These are phyloP conservation scores for Zymoseptoria tritici DNA, from an alignment of 2,329 filamentous ascomycete species.

Conservation along the genomic window DNA sequence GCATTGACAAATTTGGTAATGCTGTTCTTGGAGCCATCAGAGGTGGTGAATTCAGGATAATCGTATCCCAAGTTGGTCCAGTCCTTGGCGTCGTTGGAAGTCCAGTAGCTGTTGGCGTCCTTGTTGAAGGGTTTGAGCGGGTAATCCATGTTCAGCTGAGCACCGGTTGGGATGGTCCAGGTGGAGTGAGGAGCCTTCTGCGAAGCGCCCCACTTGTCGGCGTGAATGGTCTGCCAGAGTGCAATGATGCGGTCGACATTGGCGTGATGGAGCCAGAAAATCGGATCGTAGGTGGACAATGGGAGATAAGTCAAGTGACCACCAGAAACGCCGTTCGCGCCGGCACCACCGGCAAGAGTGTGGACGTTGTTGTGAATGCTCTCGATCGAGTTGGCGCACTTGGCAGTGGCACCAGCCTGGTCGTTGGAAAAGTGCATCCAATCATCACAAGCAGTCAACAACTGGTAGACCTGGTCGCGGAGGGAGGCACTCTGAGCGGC, in stretches of 20 bases:
- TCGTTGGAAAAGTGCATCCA: slow-evolving; percentile 23
- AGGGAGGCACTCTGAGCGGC: slow-evolving; percentile 12
- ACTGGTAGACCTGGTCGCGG: slow-evolving; percentile 24
- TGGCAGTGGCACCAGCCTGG: slow-evolving; percentile 15
- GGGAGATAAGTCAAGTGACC: slow-evolving; percentile 67
- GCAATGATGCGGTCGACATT: slow-evolving; percentile 69
- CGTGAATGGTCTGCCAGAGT: slow-evolving; percentile 71
- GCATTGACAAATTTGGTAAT: slow-evolving; percentile 43
- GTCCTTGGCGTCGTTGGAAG: slow-evolving; percentile 58
- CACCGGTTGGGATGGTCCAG: slow-evolving; percentile 51
- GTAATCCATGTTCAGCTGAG: slow-evolving; percentile 29
- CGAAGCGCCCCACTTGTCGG: slow-evolving; percentile 57
- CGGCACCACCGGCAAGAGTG: slow-evolving; percentile 17
- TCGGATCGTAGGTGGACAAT: slow-evolving; percentile 66
- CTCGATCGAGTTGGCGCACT: slow-evolving; percentile 23
- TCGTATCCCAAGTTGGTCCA: slow-evolving; percentile 61
- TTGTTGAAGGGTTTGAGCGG: slow-evolving; percentile 53
- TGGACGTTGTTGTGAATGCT: slow-evolving; percentile 27
- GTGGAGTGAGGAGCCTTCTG: slow-evolving; percentile 46
- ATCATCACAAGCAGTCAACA: slow-evolving; percentile 23
- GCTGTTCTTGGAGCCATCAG: slow-evolving; percentile 30
- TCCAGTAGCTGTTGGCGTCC: slow-evolving; percentile 58
- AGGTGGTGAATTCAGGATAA: slow-evolving; percentile 57
- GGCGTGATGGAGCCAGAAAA: slow-evolving; percentile 67
- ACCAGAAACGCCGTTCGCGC: not conserved